A percentile compares a stretch with the other conserved stretches of the same genome.
Evolutionary conservation across 768 basidiomycete genomes (phyloP).

Genomic region (Boletus fagicola): DNA sequence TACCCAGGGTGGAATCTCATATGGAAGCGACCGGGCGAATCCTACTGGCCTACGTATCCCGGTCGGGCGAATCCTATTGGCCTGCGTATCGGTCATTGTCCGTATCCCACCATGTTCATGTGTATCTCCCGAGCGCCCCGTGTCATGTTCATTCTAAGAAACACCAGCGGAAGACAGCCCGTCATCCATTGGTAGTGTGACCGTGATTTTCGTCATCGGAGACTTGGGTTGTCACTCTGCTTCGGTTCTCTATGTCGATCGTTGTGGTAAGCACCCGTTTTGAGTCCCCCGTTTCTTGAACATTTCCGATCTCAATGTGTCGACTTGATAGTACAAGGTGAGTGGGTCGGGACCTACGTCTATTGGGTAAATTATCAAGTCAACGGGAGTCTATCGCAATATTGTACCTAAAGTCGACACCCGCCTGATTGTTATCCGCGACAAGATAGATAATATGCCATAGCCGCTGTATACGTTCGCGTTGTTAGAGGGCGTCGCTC

Average conservation of each 20-base stretch:
- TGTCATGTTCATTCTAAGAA: conserved; percentile 1
- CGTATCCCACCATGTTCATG: conserved; percentile 1
- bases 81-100: conserved; percentile 3
- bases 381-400: neutral
- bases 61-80: conserved; percentile 5
- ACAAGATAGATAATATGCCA: conserved; percentile 8
- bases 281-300: neutral
- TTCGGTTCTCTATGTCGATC: neutral
- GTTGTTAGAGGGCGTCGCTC: conserved; percentile 16
- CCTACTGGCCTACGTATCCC: conserved; percentile 3
- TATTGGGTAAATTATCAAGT: conserved; percentile 3
- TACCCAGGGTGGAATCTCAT: conserved; percentile 2
- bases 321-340: neutral
- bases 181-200: neutral
- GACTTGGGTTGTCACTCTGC: neutral
- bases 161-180: neutral
- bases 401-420: conserved; percentile 10
- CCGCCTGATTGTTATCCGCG: neutral
- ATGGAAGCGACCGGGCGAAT: conserved; percentile 12
- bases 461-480: conserved; percentile 2
- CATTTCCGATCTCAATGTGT: neutral
- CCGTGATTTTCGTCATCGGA: neutral
- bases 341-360: conserved; percentile 1
- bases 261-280: neutral
- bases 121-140: neutral